These are phyloP conservation scores for Carex arenaria DNA, from an alignment of 202 grass and related monocot species.

Conservation along the genomic window DNA sequence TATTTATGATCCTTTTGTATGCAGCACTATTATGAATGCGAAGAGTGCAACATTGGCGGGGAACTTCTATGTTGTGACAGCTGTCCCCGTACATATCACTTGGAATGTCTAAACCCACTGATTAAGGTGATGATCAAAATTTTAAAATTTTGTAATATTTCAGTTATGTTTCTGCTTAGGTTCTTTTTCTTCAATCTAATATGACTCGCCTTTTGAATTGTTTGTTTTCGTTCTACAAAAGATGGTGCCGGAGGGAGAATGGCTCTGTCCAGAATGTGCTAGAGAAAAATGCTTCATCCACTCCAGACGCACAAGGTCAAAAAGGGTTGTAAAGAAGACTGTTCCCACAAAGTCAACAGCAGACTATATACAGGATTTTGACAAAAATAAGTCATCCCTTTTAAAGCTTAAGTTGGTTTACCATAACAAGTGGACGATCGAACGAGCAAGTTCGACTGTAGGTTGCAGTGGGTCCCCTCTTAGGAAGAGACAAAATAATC, in stretches of 20 bases:
- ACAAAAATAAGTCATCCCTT: slow-evolving; percentile 20
- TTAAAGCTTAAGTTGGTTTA: slow-evolving; percentile 37
- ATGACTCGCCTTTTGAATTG: background rate
- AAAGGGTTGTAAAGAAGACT: slow-evolving; percentile 31
- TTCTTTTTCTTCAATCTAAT: background rate
- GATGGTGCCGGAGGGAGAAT: background rate
- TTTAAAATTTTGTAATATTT: background rate
- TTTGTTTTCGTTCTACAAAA: slow-evolving; percentile 38
- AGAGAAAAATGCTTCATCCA: slow-evolving; percentile 25
- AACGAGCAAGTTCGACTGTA: slow-evolving; percentile 37
- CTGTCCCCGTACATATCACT: slow-evolving; percentile 81
- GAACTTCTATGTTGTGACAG: slow-evolving; percentile 84
- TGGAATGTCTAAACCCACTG: slow-evolving; percentile 77
- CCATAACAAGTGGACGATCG: slow-evolving; percentile 29
- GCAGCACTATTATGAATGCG: slow-evolving; percentile 87
- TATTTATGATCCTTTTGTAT: slow-evolving; percentile 26
- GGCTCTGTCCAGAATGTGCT: slow-evolving; percentile 28
- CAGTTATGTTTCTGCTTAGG: background rate
- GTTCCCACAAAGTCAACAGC: slow-evolving; percentile 28
- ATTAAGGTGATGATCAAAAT: slow-evolving; percentile 44
- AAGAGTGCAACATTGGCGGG: slow-evolving; percentile 82
- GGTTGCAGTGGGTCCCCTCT: slow-evolving; percentile 39
- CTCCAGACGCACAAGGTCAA: slow-evolving; percentile 41
- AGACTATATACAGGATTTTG: slow-evolving; percentile 36
- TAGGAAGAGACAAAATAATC: slow-evolving; percentile 50